These are phyloP conservation scores for Cordyceps javanica DNA, from an alignment of 2,329 filamentous ascomycete species.

Conservation along the genomic window DNA sequence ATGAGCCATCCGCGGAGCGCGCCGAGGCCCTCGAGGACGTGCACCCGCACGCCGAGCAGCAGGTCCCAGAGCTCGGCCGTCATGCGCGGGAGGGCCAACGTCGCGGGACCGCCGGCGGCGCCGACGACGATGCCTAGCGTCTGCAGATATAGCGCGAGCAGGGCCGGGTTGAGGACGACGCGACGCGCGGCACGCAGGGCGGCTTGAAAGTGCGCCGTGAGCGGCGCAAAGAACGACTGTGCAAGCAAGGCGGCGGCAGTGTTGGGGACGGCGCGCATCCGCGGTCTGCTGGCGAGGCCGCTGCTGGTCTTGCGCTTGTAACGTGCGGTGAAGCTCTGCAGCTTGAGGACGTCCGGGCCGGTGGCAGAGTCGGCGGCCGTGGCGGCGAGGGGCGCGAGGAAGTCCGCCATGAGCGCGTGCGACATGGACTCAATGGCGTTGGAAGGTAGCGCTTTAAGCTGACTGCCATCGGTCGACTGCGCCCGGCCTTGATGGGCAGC, in stretches of 20 bases:
- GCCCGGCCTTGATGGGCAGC: slow-evolving; percentile 22
- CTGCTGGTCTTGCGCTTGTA: slow-evolving; percentile 29
- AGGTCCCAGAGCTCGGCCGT: slow-evolving; percentile 80
- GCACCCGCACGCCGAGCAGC: slow-evolving; percentile 62
- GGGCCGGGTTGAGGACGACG: slow-evolving; percentile 65
- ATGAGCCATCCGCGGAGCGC: slow-evolving; percentile 73
- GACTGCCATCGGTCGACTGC: slow-evolving; percentile 22
- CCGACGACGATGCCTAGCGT: slow-evolving; percentile 80
- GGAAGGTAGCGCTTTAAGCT: slow-evolving; percentile 45
- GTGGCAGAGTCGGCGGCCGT: slow-evolving; percentile 72
- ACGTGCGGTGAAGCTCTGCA: slow-evolving; percentile 75
- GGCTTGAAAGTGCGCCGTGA: slow-evolving; percentile 74
- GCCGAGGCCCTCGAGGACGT: slow-evolving; percentile 44
- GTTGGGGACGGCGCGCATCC: slow-evolving; percentile 60
- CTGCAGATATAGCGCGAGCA: slow-evolving; percentile 76
- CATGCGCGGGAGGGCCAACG: slow-evolving; percentile 68
- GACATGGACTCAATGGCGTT: slow-evolving; percentile 65
- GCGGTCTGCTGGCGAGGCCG: slow-evolving; percentile 31
- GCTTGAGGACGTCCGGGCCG: slow-evolving; percentile 79
- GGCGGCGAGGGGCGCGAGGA: slow-evolving; percentile 77
- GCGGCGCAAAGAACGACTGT: slow-evolving; percentile 76
- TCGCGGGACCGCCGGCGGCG: slow-evolving; percentile 68
- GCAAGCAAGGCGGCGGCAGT: slow-evolving; percentile 71
- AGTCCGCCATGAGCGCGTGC: slow-evolving; percentile 58
- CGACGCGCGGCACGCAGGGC: slow-evolving; percentile 46